Evolutionary conservation across 148 eudicot species (phyloP).

Genomic region (Suaeda aralocaspica): DNA sequence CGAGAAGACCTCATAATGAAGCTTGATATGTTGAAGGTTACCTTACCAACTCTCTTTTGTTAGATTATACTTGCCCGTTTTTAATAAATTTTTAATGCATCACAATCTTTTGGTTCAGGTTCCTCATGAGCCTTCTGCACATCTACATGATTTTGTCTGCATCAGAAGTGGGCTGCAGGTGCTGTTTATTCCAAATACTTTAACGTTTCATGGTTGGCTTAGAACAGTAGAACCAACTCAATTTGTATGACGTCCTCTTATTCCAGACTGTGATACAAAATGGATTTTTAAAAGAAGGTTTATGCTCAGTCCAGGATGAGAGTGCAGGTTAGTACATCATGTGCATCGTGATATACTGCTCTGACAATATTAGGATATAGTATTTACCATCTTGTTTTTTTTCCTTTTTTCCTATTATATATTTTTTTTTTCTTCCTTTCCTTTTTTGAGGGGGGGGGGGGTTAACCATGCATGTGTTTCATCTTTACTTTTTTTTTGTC

Average conservation of each 20-base stretch:
- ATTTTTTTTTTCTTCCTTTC: too few species aligned
- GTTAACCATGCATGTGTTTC: not conserved
- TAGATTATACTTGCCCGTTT: not conserved
- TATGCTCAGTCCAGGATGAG: constrained; percentile 95
- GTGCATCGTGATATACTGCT: not conserved
- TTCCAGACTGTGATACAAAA: constrained; percentile 68
- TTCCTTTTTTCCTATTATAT: too few species aligned
- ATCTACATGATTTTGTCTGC: constrained; percentile 80
- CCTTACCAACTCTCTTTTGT: constrained; percentile 20
- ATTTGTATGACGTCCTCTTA: constrained; percentile 12
- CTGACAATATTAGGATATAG: not conserved
- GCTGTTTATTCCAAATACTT: constrained; percentile 12
- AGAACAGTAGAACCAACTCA: not conserved
- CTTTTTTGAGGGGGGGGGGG: too few species aligned
- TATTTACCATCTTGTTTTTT: not conserved
- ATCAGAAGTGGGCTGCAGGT: constrained; percentile 92
- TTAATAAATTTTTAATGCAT: constrained; percentile 1
- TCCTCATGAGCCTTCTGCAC: constrained; percentile 58
- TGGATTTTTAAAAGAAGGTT: constrained; percentile 80
- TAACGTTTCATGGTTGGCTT: not conserved
- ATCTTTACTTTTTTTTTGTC: not conserved
- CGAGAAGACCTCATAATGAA: constrained; percentile 58
- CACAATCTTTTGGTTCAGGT: constrained; percentile 42
- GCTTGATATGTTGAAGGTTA: constrained; percentile 62
- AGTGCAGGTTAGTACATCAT: constrained; percentile 64